Evolutionary conservation across 2,329 filamentous ascomycete species (phyloP), one percentile per base, ranked within the genome.

Genomic region (Aciculosporium take): DNA sequence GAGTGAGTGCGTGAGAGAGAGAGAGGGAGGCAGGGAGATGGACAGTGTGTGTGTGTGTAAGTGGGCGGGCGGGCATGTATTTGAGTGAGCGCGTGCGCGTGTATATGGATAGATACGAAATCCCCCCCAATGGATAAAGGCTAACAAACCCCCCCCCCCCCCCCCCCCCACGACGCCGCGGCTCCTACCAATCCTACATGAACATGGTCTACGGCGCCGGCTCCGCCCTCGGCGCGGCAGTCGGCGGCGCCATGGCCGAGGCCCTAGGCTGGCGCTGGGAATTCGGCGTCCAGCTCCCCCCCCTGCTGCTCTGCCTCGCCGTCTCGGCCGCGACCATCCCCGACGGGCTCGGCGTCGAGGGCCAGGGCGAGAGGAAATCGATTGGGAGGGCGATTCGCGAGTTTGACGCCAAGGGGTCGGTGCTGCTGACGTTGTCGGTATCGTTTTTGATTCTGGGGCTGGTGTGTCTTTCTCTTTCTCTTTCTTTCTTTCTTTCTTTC

Each of bases 211-310:
- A 71, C 49, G 80, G 79, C 2, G 45, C 67, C n/a, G 71, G 66
- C 0, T 65, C 70, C 2, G 67, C 72, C 6, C 61, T 76, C 2
- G 82, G 82, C 3, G 81, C 80, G 1, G 80, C 80, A 0, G 65
- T 82, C 6, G 82, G 81, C 12, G 81, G 81, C 1, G 66, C 76
- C 40, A 73, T 87, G 53, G 79, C 79, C 20, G 81, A 86, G 52
- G 66, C 64, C 27, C 58, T 86, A 2, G 82, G 82, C 24, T 87
- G 81, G 81, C 66, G 82, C 32, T 82, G 78, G 76, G 79, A 80
- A 42, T 85, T 80, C 53, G 74, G 73, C 40, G 58, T 79, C 7
- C 76, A 81, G 56, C 62, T 79, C 3, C 68, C 72, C 3, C 61
- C 65, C 0, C 51, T 79, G 24, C 21, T 69, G 0, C 37, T 72